Evolutionary conservation across 208 protist species (phyloP).

Genomic region (Trichomonas vaginalis): DNA sequence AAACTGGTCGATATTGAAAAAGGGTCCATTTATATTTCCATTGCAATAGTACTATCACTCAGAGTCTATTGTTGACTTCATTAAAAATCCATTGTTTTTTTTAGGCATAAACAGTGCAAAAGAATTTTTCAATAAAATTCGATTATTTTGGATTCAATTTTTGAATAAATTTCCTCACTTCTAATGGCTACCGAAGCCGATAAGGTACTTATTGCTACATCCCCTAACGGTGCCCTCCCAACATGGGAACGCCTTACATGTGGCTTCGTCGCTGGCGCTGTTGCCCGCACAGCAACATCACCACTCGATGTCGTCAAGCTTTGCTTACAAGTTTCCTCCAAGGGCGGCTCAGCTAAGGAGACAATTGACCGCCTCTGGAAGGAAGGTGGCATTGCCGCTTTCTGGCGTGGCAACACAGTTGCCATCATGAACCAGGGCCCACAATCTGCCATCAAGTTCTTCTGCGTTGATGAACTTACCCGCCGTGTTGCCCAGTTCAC

Average conservation of each 20-base stretch:
- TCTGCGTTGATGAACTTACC: background rate
- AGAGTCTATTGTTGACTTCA: no score
- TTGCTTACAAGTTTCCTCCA: background rate
- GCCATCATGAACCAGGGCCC: background rate
- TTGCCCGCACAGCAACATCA: background rate
- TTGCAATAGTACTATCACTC: no score
- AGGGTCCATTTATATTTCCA: no score
- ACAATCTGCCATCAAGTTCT: background rate
- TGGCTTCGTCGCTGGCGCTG: background rate
- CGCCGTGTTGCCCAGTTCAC: background rate
- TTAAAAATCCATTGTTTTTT: no score
- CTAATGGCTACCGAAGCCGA: background rate
- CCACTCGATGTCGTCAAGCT: conserved; percentile 16
- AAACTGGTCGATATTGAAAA: no score
- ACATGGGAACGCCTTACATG: background rate
- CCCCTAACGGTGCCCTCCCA: background rate
- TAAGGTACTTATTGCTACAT: background rate
- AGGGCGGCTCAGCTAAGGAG: background rate
- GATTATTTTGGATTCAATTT: no score
- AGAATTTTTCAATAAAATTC: no score
- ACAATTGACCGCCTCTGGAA: background rate
- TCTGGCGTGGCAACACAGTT: conserved; percentile 7
- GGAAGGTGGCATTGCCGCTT: background rate
- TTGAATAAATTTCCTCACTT: no score
- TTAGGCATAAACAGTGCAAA: no score